Conservation (phyloP, 1,284 basidiomycete species). For the Malassezia restricta region DNA sequence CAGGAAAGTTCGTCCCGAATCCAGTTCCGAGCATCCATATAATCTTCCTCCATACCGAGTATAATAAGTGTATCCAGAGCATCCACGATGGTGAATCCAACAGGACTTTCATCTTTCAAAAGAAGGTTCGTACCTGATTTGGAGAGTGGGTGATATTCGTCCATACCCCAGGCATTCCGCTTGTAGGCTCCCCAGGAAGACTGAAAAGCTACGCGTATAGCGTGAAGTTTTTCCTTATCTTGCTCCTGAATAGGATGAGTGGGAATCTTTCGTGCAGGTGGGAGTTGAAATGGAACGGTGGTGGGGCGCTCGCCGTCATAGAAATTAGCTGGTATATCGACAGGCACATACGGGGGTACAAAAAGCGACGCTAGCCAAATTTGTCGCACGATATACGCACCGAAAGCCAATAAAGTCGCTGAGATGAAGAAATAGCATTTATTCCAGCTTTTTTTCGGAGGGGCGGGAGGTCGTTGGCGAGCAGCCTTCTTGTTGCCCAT, state of each 20-base stretch:
- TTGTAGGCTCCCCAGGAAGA: conserved; percentile 40
- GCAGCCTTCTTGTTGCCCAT: too few species aligned
- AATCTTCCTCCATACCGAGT: conserved; percentile 70
- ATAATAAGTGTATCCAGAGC: conserved; percentile 65
- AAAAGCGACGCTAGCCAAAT: not conserved
- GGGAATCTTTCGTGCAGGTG: conserved; percentile 22
- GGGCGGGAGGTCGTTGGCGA: too few species aligned
- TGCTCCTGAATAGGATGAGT: conserved; percentile 19
- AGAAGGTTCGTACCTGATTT: conserved; percentile 32
- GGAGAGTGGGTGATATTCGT: conserved; percentile 43
- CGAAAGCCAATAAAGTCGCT: too few species aligned
- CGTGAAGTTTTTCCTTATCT: conserved; percentile 21
- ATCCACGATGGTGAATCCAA: conserved; percentile 46
- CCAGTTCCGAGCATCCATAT: conserved; percentile 66
- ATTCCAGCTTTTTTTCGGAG: too few species aligned
- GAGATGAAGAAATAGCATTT: too few species aligned
- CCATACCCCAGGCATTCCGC: conserved; percentile 39
- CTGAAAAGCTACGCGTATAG: conserved; percentile 33
- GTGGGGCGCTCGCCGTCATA: not conserved
- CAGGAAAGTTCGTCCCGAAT: conserved; percentile 60
- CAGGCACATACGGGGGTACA: not conserved
- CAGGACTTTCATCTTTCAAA: conserved; percentile 19
- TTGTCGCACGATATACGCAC: not conserved
- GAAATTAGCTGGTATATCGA: not conserved
- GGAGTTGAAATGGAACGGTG: conserved; percentile 19